These are phyloP conservation scores for Sphaerulina populicola DNA, from an alignment of 2,329 filamentous ascomycete genomes.

Conservation along the genomic window DNA sequence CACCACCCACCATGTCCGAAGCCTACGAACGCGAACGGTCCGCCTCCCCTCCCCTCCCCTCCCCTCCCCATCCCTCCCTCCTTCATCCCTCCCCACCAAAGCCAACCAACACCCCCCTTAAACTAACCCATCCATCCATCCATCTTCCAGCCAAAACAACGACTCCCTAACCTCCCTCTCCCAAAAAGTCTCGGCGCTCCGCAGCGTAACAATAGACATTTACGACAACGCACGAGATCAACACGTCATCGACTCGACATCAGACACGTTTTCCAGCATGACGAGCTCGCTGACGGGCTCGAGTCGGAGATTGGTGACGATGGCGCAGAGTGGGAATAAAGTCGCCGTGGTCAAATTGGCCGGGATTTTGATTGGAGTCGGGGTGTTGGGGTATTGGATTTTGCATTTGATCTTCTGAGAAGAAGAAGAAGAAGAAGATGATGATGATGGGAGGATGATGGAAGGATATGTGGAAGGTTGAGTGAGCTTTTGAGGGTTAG, in stretches of 20 bases:
- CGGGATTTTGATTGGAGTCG: conserved; percentile 65
- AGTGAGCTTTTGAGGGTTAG: background rate
- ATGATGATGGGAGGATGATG: too few relatives aligned
- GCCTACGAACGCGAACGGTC: conserved; percentile 55
- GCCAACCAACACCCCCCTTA: background rate
- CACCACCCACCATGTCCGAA: conserved; percentile 43
- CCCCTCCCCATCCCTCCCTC: too few relatives aligned
- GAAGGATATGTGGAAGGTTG: too few relatives aligned
- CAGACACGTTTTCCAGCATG: conserved; percentile 86
- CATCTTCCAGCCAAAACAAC: conserved; percentile 78
- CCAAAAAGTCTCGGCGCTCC: conserved; percentile 81
- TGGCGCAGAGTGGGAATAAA: conserved; percentile 86
- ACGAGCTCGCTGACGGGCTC: conserved; percentile 73
- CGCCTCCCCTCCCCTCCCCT: background rate
- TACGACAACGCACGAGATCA: conserved; percentile 92
- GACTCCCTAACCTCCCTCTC: conserved; percentile 84
- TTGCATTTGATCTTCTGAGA: conserved; percentile 31
- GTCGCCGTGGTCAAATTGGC: conserved; percentile 84
- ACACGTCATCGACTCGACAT: conserved; percentile 76
- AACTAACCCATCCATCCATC: conserved; percentile 1
- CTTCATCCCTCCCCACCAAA: conserved; percentile 15
- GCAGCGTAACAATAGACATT: conserved; percentile 92
- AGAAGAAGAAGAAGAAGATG: background rate
- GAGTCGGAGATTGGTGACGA: conserved; percentile 70
- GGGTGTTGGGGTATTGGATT: conserved; percentile 69